Evolutionary conservation across 2,329 filamentous ascomycete species (phyloP).

Genomic region (Dothiorella sarmentorum): DNA sequence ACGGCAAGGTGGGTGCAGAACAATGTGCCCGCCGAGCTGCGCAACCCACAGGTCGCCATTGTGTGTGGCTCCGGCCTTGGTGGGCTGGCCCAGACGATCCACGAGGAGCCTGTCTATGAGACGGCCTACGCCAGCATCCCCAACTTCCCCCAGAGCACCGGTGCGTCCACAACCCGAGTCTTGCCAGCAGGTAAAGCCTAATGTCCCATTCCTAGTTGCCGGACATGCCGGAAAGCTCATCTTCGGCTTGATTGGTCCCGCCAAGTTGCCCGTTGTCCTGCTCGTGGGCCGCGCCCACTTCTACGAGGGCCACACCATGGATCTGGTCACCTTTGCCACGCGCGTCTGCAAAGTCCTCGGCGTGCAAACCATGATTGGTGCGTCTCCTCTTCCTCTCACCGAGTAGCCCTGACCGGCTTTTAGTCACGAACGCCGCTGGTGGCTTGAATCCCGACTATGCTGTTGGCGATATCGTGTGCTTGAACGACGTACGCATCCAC

Average conservation of each 20-base stretch:
- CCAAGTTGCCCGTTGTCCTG: conserved; percentile 56
- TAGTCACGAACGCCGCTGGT: conserved; percentile 65
- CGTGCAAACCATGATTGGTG: conserved; percentile 57
- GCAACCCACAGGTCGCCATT: conserved; percentile 57
- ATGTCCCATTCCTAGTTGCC: conserved; percentile 40
- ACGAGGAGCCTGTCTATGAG: conserved; percentile 49
- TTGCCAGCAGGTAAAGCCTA: background rate
- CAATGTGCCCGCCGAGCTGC: conserved; percentile 49
- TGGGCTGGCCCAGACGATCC: conserved; percentile 56
- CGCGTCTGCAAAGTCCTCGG: conserved; percentile 62
- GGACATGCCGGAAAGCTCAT: conserved; percentile 65
- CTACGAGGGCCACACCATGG: conserved; percentile 65
- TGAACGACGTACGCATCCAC: conserved; percentile 59
- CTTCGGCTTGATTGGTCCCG: conserved; percentile 56
- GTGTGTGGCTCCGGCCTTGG: conserved; percentile 64
- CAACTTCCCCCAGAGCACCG: conserved; percentile 59
- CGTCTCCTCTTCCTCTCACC: conserved; percentile 21
- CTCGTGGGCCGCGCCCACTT: conserved; percentile 65
- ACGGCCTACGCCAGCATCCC: conserved; percentile 59
- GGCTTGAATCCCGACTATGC: conserved; percentile 61
- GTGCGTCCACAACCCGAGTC: conserved; percentile 38
- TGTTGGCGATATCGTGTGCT: conserved; percentile 62
- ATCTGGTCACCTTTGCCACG: conserved; percentile 61
- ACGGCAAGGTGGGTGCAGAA: conserved; percentile 50
- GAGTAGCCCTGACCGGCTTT: conserved; percentile 21